Evolutionary conservation across 2,329 filamentous ascomycete species (phyloP).

Genomic region (Juglanconis sp.): DNA sequence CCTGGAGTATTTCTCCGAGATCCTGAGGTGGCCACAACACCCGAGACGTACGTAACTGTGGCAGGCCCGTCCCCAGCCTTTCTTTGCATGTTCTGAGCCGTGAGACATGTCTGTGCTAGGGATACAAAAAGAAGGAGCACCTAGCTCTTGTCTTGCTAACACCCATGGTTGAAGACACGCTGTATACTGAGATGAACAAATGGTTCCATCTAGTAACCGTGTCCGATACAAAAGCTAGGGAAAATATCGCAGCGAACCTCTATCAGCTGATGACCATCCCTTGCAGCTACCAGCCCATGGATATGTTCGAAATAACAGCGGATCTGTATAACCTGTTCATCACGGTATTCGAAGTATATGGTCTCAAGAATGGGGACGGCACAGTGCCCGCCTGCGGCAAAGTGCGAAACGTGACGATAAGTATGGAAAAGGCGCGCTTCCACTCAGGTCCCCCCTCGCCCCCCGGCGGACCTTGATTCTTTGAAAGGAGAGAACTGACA

Average conservation of each 20-base stretch:
- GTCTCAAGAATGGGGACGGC: background rate
- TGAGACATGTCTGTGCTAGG: too few species aligned
- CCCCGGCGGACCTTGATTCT: too few species aligned
- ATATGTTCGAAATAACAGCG: constrained; percentile 30
- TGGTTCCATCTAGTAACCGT: constrained; percentile 20
- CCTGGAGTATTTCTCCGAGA: constrained; percentile 25
- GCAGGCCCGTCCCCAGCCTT: too few species aligned
- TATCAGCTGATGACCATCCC: constrained; percentile 31
- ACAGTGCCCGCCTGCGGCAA: background rate
- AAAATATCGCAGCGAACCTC: constrained; percentile 22
- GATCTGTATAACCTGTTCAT: constrained; percentile 33
- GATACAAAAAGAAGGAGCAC: too few species aligned
- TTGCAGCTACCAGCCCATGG: constrained; percentile 26
- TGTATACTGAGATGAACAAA: constrained; percentile 25
- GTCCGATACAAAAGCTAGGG: background rate
- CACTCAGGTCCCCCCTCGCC: too few species aligned
- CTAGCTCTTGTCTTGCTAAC: background rate
- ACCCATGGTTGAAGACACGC: constrained; percentile 9
- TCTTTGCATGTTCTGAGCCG: too few species aligned
- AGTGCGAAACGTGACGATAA: background rate
- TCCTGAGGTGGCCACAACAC: constrained; percentile 24
- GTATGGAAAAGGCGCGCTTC: background rate
- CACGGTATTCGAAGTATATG: constrained; percentile 27
- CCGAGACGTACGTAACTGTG: constrained; percentile 18
- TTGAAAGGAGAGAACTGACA: too few species aligned